phyloP scores from a whole-genome alignment of 495 filamentous ascomycete species.

The Aspergillus funiculosus region DNA sequence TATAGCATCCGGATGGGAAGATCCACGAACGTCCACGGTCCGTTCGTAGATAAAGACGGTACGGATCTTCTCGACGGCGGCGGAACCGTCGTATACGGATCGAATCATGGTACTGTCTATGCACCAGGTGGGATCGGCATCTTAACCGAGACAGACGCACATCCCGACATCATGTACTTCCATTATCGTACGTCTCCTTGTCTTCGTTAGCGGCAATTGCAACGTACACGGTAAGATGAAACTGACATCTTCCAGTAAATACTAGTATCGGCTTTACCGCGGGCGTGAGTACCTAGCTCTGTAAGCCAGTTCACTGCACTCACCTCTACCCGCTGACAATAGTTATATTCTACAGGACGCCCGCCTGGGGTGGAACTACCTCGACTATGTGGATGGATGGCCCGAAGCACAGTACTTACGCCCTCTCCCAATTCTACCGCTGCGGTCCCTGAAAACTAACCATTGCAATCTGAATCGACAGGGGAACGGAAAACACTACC shows the following conservation, averaged over 20 bases:
- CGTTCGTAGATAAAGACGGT: conserved; percentile 38
- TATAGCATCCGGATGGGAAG: conserved; percentile 43
- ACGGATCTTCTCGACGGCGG: conserved; percentile 31
- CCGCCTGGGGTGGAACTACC: conserved; percentile 40
- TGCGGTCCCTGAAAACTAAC: too few species aligned
- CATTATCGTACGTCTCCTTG: conserved; percentile 31
- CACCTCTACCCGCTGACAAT: too few species aligned
- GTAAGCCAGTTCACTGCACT: too few species aligned
- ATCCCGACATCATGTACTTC: conserved; percentile 43
- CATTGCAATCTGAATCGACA: too few species aligned
- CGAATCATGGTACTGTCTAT: conserved; percentile 42
- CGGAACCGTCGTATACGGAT: conserved; percentile 41
- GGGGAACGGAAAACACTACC: conserved; percentile 8
- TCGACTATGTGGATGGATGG: conserved; percentile 43
- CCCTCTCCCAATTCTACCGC: background rate
- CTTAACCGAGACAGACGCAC: conserved; percentile 26
- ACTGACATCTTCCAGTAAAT: conserved; percentile 27
- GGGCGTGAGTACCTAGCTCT: conserved; percentile 25
- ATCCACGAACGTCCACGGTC: conserved; percentile 31
- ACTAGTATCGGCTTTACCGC: conserved; percentile 36
- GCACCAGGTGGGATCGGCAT: conserved; percentile 44
- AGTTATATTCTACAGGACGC: conserved; percentile 29
- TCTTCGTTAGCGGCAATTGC: background rate
- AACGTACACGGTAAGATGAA: too few species aligned
- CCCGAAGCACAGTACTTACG: conserved; percentile 28